Percentiles rank a stretch among this genome's conserved stretches.
phyloP scores from a whole-genome alignment of 192 early-diverging fungal species.

The Rhizophagus prolifer region DNA sequence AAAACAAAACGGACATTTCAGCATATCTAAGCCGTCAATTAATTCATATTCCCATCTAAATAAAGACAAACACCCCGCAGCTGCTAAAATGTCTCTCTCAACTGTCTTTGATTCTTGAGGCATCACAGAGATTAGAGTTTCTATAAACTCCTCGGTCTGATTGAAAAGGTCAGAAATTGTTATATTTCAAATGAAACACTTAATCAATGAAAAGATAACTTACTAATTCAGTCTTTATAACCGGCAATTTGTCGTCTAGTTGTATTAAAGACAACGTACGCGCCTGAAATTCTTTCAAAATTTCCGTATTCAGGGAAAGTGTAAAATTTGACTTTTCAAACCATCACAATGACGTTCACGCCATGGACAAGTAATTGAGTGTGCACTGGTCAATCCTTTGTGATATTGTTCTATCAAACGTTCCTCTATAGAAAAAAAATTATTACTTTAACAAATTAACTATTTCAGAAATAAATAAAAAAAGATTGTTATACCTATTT shows the following conservation, averaged over 20 bases:
- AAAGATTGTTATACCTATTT: neutral
- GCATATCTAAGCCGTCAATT: neutral
- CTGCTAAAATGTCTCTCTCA: neutral
- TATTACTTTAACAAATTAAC: no score
- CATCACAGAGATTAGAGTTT: constrained; percentile 1
- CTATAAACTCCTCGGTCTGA: constrained; percentile 23
- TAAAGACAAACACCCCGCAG: constrained; percentile 21
- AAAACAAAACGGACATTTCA: constrained; percentile 18
- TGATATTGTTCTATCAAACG: constrained; percentile 13
- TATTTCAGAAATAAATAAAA: no score
- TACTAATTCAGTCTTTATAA: constrained; percentile 23
- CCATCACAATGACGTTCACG: constrained; percentile 14
- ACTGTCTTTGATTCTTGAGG: neutral
- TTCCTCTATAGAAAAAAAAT: neutral
- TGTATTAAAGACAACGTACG: constrained; percentile 1
- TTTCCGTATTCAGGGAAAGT: neutral
- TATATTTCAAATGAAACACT: neutral
- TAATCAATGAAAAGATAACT: neutral
- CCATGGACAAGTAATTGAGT: constrained; percentile 17
- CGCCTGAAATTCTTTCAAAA: constrained; percentile 12
- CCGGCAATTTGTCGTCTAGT: constrained; percentile 11
- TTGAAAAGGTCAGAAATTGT: neutral
- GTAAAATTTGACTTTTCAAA: neutral
- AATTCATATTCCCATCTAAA: constrained; percentile 25
- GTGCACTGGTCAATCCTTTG: neutral